Conservation (phyloP, 345 rosid genomes). For the Crucihimalaya himalaica region DNA sequence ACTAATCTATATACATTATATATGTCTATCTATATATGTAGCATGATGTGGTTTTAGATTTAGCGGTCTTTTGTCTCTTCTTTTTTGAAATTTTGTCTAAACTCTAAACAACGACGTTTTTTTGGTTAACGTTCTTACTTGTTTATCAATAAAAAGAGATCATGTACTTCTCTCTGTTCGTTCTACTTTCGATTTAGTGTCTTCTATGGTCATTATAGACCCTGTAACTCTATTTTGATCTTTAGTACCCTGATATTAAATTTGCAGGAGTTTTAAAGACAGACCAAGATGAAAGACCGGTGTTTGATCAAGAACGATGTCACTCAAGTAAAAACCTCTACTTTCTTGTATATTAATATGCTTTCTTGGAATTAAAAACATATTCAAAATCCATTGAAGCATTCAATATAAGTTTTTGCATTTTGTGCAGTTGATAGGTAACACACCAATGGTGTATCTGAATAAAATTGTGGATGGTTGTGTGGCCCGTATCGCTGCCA, state of each 20-base stretch:
- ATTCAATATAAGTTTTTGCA: neutral
- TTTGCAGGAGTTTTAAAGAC: constrained; percentile 5
- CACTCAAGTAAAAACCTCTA: constrained; percentile 35
- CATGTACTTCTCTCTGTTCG: neutral
- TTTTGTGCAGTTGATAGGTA: constrained; percentile 55
- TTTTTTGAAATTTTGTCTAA: neutral
- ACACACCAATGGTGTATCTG: constrained; percentile 70
- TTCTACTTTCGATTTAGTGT: no score
- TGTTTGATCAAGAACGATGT: constrained; percentile 38
- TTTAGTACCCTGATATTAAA: neutral
- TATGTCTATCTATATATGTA: neutral
- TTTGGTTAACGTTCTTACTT: constrained; percentile 11
- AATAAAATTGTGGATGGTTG: constrained; percentile 59
- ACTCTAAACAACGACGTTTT: neutral
- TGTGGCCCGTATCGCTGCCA: constrained; percentile 64
- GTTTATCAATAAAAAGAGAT: neutral
- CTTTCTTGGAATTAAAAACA: neutral
- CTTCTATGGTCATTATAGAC: no score
- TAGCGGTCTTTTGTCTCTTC: constrained; percentile 17
- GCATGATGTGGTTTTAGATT: constrained; percentile 15
- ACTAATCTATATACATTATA: constrained; percentile 20
- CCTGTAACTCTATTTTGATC: no score
- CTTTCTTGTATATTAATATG: neutral
- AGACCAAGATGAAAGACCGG: constrained; percentile 27
- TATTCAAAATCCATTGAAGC: neutral